Evolutionary conservation across 2,329 filamentous ascomycete species (phyloP).

Genomic region (Geosmithia flava): DNA sequence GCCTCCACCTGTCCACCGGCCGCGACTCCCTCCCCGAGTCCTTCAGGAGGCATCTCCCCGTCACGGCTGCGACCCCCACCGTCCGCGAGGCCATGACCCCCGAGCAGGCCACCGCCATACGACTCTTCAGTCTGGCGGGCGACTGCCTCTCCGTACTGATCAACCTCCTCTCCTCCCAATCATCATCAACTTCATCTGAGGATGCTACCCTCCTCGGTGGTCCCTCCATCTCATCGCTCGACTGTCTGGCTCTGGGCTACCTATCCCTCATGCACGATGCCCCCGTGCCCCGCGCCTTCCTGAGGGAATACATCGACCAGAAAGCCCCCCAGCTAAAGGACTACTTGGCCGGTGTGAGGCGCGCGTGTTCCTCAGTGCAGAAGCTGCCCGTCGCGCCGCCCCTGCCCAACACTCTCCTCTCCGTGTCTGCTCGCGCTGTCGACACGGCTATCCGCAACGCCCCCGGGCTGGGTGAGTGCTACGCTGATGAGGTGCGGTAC

Average conservation of each 20-base stretch:
- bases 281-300: slow-evolving; percentile 27
- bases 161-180: slow-evolving; percentile 27
- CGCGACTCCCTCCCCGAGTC: slow-evolving; percentile 24
- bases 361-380: slow-evolving; percentile 5
- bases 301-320: slow-evolving; percentile 26
- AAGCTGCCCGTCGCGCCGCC: too few species aligned
- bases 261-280: slow-evolving; percentile 56
- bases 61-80: slow-evolving; percentile 35
- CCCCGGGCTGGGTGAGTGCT: slow-evolving; percentile 21
- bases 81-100: slow-evolving; percentile 53
- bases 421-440: slow-evolving; percentile 16
- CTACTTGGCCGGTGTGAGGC: slow-evolving; percentile 18
- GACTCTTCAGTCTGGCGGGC: slow-evolving; percentile 58
- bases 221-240: slow-evolving; percentile 30
- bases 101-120: slow-evolving; percentile 61
- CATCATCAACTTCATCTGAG: background rate
- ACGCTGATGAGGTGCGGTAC: slow-evolving; percentile 22
- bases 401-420: slow-evolving; percentile 5
- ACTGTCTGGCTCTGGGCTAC: slow-evolving; percentile 74
- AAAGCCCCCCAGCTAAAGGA: slow-evolving; percentile 15
- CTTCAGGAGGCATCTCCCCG: slow-evolving; percentile 23
- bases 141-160: slow-evolving; percentile 62
- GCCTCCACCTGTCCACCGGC: slow-evolving; percentile 21
- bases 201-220: background rate
- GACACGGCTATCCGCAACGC: slow-evolving; percentile 21